A percentile compares a stretch with the other conserved stretches of the same genome.
phyloP scores from a whole-genome alignment of 179 eudicot genomes.

The Silene noctiflora region DNA sequence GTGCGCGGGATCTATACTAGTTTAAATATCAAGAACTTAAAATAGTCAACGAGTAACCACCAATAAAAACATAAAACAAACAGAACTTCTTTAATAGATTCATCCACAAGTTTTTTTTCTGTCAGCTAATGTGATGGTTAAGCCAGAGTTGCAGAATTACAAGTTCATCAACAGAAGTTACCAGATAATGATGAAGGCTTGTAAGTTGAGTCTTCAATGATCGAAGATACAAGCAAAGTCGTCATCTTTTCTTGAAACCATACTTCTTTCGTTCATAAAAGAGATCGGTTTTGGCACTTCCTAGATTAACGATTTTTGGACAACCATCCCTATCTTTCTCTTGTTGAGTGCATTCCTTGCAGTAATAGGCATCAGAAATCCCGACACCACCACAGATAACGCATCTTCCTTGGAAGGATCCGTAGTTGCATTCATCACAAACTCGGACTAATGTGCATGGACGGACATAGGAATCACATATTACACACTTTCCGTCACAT shows the following conservation, averaged over 20 bases:
- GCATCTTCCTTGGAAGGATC: constrained; percentile 82
- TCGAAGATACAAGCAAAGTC: background rate
- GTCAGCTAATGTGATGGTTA: constrained; percentile 29
- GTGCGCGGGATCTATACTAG: no score
- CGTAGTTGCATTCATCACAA: constrained; percentile 85
- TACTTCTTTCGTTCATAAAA: constrained; percentile 82
- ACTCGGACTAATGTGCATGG: constrained; percentile 81
- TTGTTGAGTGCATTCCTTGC: constrained; percentile 85
- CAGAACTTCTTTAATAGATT: background rate
- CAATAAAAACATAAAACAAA: background rate
- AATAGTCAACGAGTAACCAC: background rate
- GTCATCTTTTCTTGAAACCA: constrained; percentile 75
- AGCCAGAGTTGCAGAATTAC: constrained; percentile 9
- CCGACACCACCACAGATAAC: constrained; percentile 90
- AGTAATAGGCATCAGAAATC: constrained; percentile 76
- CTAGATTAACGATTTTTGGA: constrained; percentile 77
- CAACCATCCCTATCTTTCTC: constrained; percentile 86
- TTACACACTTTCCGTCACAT: constrained; percentile 75
- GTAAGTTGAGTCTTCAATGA: constrained; percentile 10
- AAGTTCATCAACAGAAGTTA: constrained; percentile 2
- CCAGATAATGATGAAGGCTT: constrained; percentile 4
- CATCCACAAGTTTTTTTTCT: constrained; percentile 3
- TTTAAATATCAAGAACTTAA: background rate
- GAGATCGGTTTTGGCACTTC: constrained; percentile 78
- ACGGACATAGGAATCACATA: constrained; percentile 81